Evolutionary conservation across 441 rosid species (phyloP).

Genomic region (Arabidopsis lyrata): DNA sequence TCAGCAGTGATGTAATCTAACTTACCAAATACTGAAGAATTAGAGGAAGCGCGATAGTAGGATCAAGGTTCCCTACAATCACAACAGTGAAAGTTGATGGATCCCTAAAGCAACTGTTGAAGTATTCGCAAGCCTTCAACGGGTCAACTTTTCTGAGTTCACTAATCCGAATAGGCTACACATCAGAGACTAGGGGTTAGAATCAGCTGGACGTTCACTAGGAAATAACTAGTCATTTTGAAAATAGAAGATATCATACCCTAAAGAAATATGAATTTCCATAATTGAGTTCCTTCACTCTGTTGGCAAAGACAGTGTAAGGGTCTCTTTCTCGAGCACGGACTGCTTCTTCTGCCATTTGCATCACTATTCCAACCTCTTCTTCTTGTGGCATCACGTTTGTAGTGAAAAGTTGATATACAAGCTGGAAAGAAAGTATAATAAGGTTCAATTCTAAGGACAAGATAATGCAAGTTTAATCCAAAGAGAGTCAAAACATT

Average conservation of each 20-base stretch:
- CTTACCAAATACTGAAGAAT: slow-evolving; percentile 90
- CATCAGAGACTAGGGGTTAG: slow-evolving; percentile 35
- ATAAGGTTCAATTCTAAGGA: slow-evolving; percentile 3
- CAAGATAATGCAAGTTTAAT: slow-evolving; percentile 21
- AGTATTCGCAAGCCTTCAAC: slow-evolving; percentile 85
- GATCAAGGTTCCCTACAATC: slow-evolving; percentile 89
- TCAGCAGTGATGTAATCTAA: slow-evolving; percentile 34
- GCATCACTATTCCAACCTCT: slow-evolving; percentile 95
- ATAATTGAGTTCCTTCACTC: slow-evolving; percentile 92
- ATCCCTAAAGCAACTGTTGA: slow-evolving; percentile 87
- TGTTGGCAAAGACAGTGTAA: slow-evolving; percentile 83
- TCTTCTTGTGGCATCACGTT: slow-evolving; percentile 86
- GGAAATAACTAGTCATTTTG: slow-evolving; percentile 28
- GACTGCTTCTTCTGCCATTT: slow-evolving; percentile 96
- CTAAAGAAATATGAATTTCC: slow-evolving; percentile 92
- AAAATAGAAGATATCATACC: slow-evolving; percentile 53
- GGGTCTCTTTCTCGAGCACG: slow-evolving; percentile 98
- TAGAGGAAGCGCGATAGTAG: slow-evolving; percentile 73
- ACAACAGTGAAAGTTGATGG: slow-evolving; percentile 93
- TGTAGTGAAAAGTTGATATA: slow-evolving; percentile 83
- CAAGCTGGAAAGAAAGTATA: slow-evolving; percentile 62
- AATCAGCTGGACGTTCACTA: slow-evolving; percentile 28
- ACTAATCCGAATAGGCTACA: slow-evolving; percentile 82
- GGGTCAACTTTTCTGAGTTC: slow-evolving; percentile 90
- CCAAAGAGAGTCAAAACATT: slow-evolving; percentile 6